phyloP scores from a whole-genome alignment of 768 basidiomycete genomes.

The Rhodotorula graminis region DNA sequence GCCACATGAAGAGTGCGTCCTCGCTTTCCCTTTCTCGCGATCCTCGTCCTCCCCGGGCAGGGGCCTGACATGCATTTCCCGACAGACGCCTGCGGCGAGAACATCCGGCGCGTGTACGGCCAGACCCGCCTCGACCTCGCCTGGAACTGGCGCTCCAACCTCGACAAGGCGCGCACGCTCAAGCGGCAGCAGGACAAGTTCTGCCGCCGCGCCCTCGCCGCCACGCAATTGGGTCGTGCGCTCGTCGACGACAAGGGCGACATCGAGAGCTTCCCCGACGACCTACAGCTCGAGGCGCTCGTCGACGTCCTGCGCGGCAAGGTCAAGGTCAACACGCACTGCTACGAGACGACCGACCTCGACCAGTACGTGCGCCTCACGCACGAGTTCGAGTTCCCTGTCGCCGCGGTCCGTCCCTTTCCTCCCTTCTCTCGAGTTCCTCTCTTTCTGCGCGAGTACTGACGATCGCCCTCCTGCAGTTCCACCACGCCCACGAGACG shows the following conservation, averaged over 20 bases:
- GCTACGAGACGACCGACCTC: conserved; percentile 35
- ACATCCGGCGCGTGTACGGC: conserved; percentile 4
- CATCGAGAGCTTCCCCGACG: conserved; percentile 60
- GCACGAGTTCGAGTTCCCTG: conserved; percentile 73
- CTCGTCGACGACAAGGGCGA: conserved; percentile 47
- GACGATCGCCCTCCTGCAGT: conserved; percentile 29
- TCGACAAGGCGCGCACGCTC: conserved; percentile 63
- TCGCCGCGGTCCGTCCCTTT: conserved; percentile 52
- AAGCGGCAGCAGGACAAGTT: conserved; percentile 65
- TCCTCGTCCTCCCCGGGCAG: too few relatives aligned
- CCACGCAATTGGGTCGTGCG: conserved; percentile 49
- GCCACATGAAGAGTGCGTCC: conserved; percentile 15
- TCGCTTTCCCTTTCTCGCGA: background rate
- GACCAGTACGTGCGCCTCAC: conserved; percentile 46
- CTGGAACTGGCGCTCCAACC: conserved; percentile 47
- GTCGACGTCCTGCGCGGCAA: conserved; percentile 39
- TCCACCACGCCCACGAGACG: conserved; percentile 75
- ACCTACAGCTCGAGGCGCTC: conserved; percentile 43
- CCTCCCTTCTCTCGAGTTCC: too few relatives aligned
- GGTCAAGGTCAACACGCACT: conserved; percentile 38
- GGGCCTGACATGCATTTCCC: background rate
- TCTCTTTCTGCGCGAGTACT: too few relatives aligned
- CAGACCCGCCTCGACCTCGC: conserved; percentile 45
- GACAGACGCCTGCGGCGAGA: conserved; percentile 54
- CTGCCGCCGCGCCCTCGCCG: conserved; percentile 55